These are phyloP conservation scores for Naganishia antarctica DNA, from an alignment of 768 basidiomycete species.

Conservation along the genomic window DNA sequence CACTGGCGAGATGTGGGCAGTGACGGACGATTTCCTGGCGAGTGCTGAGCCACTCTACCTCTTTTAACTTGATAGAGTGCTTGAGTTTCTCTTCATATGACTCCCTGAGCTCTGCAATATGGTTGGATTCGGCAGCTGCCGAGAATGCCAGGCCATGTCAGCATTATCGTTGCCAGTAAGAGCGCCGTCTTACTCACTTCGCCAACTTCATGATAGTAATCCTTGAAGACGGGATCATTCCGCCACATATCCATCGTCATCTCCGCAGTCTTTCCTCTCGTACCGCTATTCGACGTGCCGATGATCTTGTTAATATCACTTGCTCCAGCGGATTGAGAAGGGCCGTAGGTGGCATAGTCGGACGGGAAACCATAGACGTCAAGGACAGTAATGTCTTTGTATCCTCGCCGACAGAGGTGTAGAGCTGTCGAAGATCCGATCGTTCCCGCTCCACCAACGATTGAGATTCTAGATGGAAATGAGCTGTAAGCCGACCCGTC, in stretches of 20 bases:
- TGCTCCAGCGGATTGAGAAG: slow-evolving; percentile 29
- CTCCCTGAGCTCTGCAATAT: slow-evolving; percentile 18
- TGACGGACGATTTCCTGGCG: slow-evolving; percentile 6
- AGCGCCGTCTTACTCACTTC: slow-evolving; percentile 32
- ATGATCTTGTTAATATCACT: slow-evolving; percentile 47
- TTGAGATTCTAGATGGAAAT: slow-evolving; percentile 18
- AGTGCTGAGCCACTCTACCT: slow-evolving; percentile 17
- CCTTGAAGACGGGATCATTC: slow-evolving; percentile 39
- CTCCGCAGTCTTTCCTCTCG: slow-evolving; percentile 29
- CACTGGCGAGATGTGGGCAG: slow-evolving; percentile 3
- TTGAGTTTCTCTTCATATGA: slow-evolving; percentile 18
- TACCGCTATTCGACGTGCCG: slow-evolving; percentile 5
- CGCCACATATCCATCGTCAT: slow-evolving; percentile 43
- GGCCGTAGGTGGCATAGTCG: slow-evolving; percentile 31
- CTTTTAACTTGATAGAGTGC: not conserved
- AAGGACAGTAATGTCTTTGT: slow-evolving; percentile 39
- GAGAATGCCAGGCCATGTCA: not conserved
- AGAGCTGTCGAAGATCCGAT: slow-evolving; percentile 47
- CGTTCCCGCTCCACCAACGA: slow-evolving; percentile 46
- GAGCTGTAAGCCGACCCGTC: not conserved
- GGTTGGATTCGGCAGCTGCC: slow-evolving; percentile 3
- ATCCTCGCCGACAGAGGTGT: slow-evolving; percentile 43
- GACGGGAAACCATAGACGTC: slow-evolving; percentile 40
- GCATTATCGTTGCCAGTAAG: not conserved
- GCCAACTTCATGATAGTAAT: slow-evolving; percentile 40